Conservation (phyloP, 1,284 basidiomycete genomes). For the Ustilago lituana region DNA sequence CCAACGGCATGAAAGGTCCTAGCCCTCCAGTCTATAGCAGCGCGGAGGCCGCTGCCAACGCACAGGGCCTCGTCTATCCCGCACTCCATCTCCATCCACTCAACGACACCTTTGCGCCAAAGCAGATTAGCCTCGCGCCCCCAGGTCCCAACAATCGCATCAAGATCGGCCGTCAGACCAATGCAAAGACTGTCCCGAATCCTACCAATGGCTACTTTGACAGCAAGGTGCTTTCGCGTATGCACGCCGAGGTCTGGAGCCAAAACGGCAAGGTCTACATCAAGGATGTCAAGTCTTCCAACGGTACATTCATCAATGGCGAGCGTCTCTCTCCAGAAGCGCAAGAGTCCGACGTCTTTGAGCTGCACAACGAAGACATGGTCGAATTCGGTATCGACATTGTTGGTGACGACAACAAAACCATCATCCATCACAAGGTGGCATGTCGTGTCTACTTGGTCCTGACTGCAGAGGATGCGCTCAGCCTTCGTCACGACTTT, state of each 20-base stretch:
- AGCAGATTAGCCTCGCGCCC: slow-evolving; percentile 85
- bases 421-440: slow-evolving; percentile 97
- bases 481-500: slow-evolving; percentile 64
- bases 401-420: slow-evolving; percentile 97
- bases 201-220: slow-evolving; percentile 98
- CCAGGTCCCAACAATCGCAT: slow-evolving; percentile 71
- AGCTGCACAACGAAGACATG: slow-evolving; percentile 93
- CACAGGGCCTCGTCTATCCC: slow-evolving; percentile 58
- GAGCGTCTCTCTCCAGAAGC: slow-evolving; percentile 90
- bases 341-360: slow-evolving; percentile 89
- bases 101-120: slow-evolving; percentile 94
- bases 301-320: slow-evolving; percentile 97
- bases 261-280: slow-evolving; percentile 85
- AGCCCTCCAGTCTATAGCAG: slow-evolving; percentile 17
- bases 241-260: slow-evolving; percentile 98
- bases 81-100: slow-evolving; percentile 79
- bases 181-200: slow-evolving; percentile 91
- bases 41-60: slow-evolving; percentile 43
- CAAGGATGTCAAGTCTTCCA: slow-evolving; percentile 97
- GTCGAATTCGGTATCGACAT: slow-evolving; percentile 99
- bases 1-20: slow-evolving; percentile 24
- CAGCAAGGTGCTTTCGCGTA: slow-evolving; percentile 91
- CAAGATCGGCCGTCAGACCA: slow-evolving; percentile 98
- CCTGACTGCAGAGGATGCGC: slow-evolving; percentile 83
- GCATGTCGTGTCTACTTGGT: slow-evolving; percentile 91